These are phyloP conservation scores for Xylariaceae sp. DNA, from an alignment of 2,329 filamentous ascomycete genomes.

Conservation along the genomic window DNA sequence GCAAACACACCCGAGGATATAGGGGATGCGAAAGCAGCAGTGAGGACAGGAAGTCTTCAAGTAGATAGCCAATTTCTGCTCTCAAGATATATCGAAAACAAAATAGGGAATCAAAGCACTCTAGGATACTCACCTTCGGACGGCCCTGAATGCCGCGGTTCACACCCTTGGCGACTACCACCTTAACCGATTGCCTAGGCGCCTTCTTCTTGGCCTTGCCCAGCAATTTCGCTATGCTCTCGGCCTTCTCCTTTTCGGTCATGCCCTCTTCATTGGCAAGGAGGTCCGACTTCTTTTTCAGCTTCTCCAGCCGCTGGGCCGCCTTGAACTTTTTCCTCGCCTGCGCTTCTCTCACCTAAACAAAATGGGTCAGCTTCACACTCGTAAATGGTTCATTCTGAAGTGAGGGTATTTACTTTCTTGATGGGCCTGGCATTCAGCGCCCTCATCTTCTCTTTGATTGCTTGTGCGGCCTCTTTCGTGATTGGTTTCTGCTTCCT, in stretches of 20 bases:
- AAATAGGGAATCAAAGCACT: neutral
- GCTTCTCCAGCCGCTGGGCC: constrained; percentile 83
- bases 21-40: neutral
- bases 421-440: constrained; percentile 50
- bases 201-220: constrained; percentile 83
- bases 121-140: constrained; percentile 54
- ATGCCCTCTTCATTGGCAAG: constrained; percentile 84
- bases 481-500: constrained; percentile 83
- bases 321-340: constrained; percentile 96
- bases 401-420: constrained; percentile 54
- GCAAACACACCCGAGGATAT: neutral
- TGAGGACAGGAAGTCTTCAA: neutral
- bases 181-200: constrained; percentile 67
- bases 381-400: neutral
- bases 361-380: constrained; percentile 5
- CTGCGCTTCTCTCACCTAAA: constrained; percentile 76
- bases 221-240: constrained; percentile 76
- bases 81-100: neutral
- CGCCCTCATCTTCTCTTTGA: constrained; percentile 89
- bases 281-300: constrained; percentile 94
- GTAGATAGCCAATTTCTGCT: neutral
- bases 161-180: constrained; percentile 80
- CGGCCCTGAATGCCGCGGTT: constrained; percentile 84
- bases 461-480: constrained; percentile 82
- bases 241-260: constrained; percentile 94